A percentile compares a stretch with the other conserved stretches of the same genome.
Conservation (phyloP, 2,329 filamentous ascomycete species). For the Aspergillus spinulosporus region DNA sequence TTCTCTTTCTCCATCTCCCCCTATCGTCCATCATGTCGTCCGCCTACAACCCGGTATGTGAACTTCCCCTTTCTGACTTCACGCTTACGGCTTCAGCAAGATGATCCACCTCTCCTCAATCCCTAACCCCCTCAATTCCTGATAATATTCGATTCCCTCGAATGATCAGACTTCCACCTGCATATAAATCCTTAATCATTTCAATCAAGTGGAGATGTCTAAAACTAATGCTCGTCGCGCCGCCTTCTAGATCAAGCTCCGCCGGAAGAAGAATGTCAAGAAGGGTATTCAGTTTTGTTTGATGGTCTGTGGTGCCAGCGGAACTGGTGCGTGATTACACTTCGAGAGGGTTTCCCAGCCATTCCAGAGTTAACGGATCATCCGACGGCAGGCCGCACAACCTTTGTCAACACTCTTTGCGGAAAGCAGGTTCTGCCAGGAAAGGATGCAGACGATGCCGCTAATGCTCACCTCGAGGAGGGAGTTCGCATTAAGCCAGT, state of each 20-base stretch:
- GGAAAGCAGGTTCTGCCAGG: constrained; percentile 86
- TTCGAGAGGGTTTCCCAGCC: constrained; percentile 3
- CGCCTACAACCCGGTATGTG: constrained; percentile 55
- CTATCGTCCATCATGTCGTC: constrained; percentile 51
- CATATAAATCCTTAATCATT: neutral
- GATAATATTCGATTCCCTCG: neutral
- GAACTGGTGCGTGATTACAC: constrained; percentile 70
- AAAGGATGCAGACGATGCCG: constrained; percentile 90
- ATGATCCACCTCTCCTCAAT: constrained; percentile 18
- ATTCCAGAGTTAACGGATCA: constrained; percentile 18
- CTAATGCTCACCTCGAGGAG: constrained; percentile 87
- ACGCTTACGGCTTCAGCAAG: constrained; percentile 15
- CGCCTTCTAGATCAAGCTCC: constrained; percentile 76
- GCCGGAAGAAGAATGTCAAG: constrained; percentile 99
- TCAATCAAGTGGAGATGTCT: constrained; percentile 2
- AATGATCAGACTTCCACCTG: neutral
- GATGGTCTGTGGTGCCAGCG: constrained; percentile 99
- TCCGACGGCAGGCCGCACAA: constrained; percentile 73
- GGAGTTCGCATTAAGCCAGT: constrained; percentile 98
- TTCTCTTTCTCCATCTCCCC: constrained; percentile 22
- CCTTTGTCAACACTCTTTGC: constrained; percentile 99
- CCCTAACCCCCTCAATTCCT: constrained; percentile 23
- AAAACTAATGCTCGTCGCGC: constrained; percentile 18
- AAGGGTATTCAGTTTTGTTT: constrained; percentile 99
- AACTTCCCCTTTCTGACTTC: constrained; percentile 28